These are phyloP conservation scores for Clitocybe nebularis DNA, from an alignment of 1,284 basidiomycete species.

Conservation along the genomic window DNA sequence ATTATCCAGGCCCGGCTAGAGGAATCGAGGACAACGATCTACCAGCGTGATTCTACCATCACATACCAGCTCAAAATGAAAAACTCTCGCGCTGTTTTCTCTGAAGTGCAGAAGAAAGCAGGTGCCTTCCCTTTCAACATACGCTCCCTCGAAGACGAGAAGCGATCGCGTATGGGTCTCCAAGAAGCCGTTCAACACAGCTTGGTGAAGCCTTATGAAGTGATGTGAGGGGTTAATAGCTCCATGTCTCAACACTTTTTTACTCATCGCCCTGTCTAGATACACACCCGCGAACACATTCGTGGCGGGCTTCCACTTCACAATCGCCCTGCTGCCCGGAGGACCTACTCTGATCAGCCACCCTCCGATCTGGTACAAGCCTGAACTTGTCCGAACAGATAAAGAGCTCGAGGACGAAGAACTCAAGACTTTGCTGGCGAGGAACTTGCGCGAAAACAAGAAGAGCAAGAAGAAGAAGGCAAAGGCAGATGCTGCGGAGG, in stretches of 20 bases:
- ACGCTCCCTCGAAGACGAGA: constrained; percentile 91
- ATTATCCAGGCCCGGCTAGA: constrained; percentile 73
- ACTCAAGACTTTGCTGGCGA: constrained; percentile 73
- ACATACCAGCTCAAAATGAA: constrained; percentile 99
- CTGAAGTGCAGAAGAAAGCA: constrained; percentile 96
- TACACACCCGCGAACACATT: constrained; percentile 78
- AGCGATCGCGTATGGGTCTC: constrained; percentile 90
- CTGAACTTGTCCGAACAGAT: constrained; percentile 84
- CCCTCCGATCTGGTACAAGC: constrained; percentile 89
- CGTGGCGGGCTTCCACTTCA: constrained; percentile 95
- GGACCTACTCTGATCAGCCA: constrained; percentile 85
- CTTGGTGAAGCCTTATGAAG: constrained; percentile 87
- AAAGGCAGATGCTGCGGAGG: constrained; percentile 45
- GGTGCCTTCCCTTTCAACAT: constrained; percentile 98
- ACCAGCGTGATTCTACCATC: constrained; percentile 83
- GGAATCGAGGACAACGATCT: constrained; percentile 89
- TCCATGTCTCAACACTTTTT: constrained; percentile 3
- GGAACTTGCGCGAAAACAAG: constrained; percentile 84
- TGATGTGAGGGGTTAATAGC: constrained; percentile 55
- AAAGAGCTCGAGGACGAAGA: constrained; percentile 89
- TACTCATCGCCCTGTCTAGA: constrained; percentile 31
- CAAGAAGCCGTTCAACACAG: constrained; percentile 95
- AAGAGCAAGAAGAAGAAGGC: constrained; percentile 87
- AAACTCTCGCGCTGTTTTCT: constrained; percentile 91
- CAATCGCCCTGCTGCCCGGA: constrained; percentile 82